Evolutionary conservation across 139 green algal species (phyloP).

Genomic region (Chara braunii): DNA sequence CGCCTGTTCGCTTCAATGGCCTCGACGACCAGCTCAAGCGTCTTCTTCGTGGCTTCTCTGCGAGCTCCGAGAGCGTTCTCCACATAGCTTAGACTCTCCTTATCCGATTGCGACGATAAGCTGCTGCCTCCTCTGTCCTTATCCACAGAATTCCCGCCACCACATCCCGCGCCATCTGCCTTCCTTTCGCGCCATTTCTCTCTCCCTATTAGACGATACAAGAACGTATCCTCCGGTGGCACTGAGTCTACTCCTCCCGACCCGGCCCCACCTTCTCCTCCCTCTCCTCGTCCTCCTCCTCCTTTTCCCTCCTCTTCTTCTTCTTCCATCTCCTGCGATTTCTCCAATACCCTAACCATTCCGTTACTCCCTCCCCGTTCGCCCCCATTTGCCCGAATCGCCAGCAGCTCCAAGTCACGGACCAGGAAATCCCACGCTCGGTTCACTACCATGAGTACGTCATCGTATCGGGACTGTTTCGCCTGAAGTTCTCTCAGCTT

Average conservation of each 20-base stretch:
- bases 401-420: conserved; percentile 24
- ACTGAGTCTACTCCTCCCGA: too few relatives aligned
- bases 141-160: too few relatives aligned
- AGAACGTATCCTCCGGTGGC: conserved; percentile 6
- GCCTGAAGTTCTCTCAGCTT: conserved; percentile 7
- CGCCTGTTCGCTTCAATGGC: conserved; percentile 10
- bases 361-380: too few relatives aligned
- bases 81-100: conserved; percentile 8
- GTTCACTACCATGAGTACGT: conserved; percentile 30
- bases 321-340: too few relatives aligned
- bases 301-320: too few relatives aligned
- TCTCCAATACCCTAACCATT: too few relatives aligned
- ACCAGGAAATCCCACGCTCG: conserved; percentile 29
- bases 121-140: too few relatives aligned
- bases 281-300: too few relatives aligned
- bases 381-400: conserved; percentile 14
- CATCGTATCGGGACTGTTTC: conserved; percentile 31
- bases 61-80: conserved; percentile 2
- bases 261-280: too few relatives aligned
- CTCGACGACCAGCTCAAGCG: conserved; percentile 5
- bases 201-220: conserved; percentile 3
- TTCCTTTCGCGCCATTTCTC: neutral
- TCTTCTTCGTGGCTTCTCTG: conserved; percentile 12
- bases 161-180: too few relatives aligned
- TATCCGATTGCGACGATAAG: too few relatives aligned